Evolutionary conservation across 75 land plant genomes (phyloP).

Genomic region (Cupressus sempervirens): DNA sequence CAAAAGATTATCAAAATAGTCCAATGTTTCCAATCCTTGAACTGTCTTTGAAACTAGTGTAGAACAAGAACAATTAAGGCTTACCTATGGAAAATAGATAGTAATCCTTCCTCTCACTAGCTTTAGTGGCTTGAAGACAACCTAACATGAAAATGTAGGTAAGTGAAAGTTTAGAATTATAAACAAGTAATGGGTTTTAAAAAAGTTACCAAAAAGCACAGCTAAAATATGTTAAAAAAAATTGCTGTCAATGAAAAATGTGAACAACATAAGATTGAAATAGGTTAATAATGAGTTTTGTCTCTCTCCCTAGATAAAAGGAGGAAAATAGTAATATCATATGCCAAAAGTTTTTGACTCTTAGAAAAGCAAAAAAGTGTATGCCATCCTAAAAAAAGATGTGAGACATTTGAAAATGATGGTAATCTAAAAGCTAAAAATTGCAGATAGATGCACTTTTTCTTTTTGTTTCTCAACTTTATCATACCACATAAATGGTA

Average conservation of each 20-base stretch:
- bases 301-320: not conserved
- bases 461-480: not conserved
- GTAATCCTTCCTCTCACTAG: slow-evolving; percentile 43
- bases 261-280: not conserved
- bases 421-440: not conserved
- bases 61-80: not conserved
- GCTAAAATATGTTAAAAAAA: not conserved
- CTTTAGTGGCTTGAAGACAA: slow-evolving; percentile 40
- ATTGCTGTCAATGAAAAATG: not conserved
- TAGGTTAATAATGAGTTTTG: not conserved
- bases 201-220: not conserved
- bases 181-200: not conserved
- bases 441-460: not conserved
- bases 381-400: too few relatives aligned
- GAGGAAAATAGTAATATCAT: not conserved
- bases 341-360: too few relatives aligned
- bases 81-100: slow-evolving; percentile 30
- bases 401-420: not conserved
- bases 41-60: slow-evolving; percentile 36
- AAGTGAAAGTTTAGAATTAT: not conserved
- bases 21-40: slow-evolving; percentile 72
- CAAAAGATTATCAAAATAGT: slow-evolving; percentile 66
- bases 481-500: not conserved
- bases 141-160: slow-evolving; percentile 11
- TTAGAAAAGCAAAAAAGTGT: too few relatives aligned